These are phyloP conservation scores for Melastoma malabathricum DNA, from an alignment of 345 rosid genomes.

Conservation along the genomic window DNA sequence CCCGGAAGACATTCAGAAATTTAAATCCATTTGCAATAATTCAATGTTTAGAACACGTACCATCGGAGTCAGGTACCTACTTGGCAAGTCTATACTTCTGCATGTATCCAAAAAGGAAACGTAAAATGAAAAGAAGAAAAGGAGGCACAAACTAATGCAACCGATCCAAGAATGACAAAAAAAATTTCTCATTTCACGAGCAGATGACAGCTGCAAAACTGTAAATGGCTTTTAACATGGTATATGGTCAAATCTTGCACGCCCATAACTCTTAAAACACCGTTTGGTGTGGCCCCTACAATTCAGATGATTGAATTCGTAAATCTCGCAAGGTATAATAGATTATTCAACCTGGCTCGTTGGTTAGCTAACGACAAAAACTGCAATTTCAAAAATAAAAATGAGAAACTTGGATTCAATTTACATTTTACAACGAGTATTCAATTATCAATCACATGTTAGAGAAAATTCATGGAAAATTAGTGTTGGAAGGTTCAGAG, in stretches of 20 bases:
- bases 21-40: conserved; percentile 6
- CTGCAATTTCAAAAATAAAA: no score
- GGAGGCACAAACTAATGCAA: background rate
- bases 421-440: no score
- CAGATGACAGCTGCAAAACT: conserved; percentile 26
- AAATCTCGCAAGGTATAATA: no score
- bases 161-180: background rate
- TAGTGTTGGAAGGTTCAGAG: no score
- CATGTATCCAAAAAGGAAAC: conserved; percentile 12
- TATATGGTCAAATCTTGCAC: conserved; percentile 86
- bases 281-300: conserved; percentile 95
- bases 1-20: background rate
- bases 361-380: no score
- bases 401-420: no score
- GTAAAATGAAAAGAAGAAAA: background rate
- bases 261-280: conserved; percentile 95
- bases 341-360: no score
- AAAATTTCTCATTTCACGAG: background rate
- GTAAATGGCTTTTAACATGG: conserved; percentile 97
- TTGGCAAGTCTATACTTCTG: conserved; percentile 96
- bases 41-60: conserved; percentile 23
- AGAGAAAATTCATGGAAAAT: no score
- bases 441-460: no score
- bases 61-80: conserved; percentile 94
- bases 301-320: no score